Evolutionary conservation across 2,329 filamentous ascomycete genomes (phyloP).

Genomic region (Grosmannia serpens): DNA sequence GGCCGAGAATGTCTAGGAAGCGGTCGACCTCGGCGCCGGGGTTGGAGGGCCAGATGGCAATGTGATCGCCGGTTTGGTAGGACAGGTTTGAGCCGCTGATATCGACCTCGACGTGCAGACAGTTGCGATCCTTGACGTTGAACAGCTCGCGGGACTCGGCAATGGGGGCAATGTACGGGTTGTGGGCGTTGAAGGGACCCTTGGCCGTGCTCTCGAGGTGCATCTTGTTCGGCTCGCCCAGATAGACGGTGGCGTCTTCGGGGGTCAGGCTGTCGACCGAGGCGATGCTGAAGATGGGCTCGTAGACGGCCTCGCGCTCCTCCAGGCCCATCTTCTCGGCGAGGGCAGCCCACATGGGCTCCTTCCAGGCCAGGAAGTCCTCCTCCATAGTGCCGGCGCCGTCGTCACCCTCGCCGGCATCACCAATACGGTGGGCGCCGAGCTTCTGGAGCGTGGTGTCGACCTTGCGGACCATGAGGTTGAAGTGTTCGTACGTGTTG

Average conservation of each 20-base stretch:
- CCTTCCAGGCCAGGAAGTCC: slow-evolving; percentile 98
- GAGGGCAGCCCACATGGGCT: slow-evolving; percentile 92
- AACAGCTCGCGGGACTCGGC: slow-evolving; percentile 86
- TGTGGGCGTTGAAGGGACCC: slow-evolving; percentile 91
- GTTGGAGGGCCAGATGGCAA: slow-evolving; percentile 96
- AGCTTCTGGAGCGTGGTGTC: slow-evolving; percentile 70
- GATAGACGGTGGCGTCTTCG: slow-evolving; percentile 73
- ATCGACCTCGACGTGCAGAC: slow-evolving; percentile 91
- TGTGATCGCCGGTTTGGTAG: slow-evolving; percentile 95
- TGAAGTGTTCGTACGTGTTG: slow-evolving; percentile 99
- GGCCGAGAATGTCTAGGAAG: slow-evolving; percentile 68
- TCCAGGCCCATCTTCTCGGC: slow-evolving; percentile 75
- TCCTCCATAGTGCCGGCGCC: slow-evolving; percentile 99
- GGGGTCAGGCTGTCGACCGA: slow-evolving; percentile 63
- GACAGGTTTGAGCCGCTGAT: slow-evolving; percentile 78
- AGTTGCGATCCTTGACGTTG: slow-evolving; percentile 80
- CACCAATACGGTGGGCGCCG: slow-evolving; percentile 73
- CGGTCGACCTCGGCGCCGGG: slow-evolving; percentile 84
- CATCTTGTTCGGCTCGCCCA: slow-evolving; percentile 93
- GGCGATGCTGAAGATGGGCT: slow-evolving; percentile 76
- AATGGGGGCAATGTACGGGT: slow-evolving; percentile 93
- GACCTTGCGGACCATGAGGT: slow-evolving; percentile 92
- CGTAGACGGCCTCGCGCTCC: slow-evolving; percentile 92
- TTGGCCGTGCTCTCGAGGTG: slow-evolving; percentile 77
- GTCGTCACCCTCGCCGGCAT: slow-evolving; percentile 90